Percentiles rank a stretch among this genome's conserved stretches.
These are phyloP conservation scores for Mycosarcoma maydis DNA, from an alignment of 1,284 basidiomycete species.

Conservation along the genomic window DNA sequence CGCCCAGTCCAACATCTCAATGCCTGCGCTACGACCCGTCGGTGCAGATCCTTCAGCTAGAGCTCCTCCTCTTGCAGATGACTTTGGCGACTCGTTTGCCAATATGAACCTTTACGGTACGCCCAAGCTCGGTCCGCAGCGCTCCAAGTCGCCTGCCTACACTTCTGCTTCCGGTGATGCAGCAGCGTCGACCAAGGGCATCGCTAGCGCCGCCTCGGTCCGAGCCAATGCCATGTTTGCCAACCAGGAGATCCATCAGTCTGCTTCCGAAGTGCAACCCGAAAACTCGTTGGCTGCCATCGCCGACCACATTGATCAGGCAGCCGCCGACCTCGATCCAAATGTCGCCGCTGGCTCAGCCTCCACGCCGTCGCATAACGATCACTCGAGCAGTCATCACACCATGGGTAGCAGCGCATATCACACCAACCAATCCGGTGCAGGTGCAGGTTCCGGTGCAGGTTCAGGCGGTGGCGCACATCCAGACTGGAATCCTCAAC, in stretches of 20 bases:
- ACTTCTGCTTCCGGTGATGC: neutral
- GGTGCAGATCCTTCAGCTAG: conserved; percentile 12
- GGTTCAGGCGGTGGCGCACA: neutral
- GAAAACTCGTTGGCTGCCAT: conserved; percentile 58
- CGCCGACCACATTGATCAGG: conserved; percentile 52
- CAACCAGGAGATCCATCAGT: conserved; percentile 58
- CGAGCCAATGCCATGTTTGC: conserved; percentile 57
- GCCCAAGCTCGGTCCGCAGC: conserved; percentile 44
- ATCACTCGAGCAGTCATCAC: conserved; percentile 19
- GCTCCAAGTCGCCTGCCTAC: conserved; percentile 26
- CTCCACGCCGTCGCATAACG: conserved; percentile 12
- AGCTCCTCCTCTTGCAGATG: conserved; percentile 55
- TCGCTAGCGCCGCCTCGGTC: conserved; percentile 24
- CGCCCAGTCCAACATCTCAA: conserved; percentile 58
- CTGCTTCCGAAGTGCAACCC: conserved; percentile 54
- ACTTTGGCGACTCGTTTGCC: conserved; percentile 51
- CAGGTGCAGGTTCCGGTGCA: no score
- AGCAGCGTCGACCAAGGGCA: conserved; percentile 6
- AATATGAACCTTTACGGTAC: conserved; percentile 53
- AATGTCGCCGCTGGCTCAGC: conserved; percentile 5
- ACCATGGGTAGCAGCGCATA: conserved; percentile 10
- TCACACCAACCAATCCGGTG: no score
- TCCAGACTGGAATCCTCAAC: conserved; percentile 27
- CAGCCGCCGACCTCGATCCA: conserved; percentile 48
- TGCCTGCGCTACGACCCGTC: conserved; percentile 45